Percentiles rank a stretch among this genome's conserved stretches.
These are phyloP conservation scores for Edaphochlamys debaryana DNA, from an alignment of 139 green algal species.

Conservation along the genomic window DNA sequence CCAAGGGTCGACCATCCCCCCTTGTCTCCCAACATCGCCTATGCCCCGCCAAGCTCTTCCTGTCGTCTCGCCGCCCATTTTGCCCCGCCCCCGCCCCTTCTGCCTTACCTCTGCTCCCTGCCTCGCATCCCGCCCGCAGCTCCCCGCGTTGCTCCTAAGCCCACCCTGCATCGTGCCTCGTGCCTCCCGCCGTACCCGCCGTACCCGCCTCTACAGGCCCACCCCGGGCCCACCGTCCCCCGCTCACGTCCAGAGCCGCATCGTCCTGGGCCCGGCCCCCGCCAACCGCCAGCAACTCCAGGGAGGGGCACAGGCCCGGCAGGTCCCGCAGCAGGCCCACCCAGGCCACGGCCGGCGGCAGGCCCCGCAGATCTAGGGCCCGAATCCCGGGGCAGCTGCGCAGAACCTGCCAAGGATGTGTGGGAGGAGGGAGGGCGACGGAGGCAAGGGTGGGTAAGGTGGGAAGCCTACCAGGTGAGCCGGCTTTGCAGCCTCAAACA, in stretches of 20 bases:
- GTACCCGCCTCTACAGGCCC: neutral
- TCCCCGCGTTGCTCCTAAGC: no score
- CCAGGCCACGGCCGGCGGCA: neutral
- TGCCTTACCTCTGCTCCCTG: neutral
- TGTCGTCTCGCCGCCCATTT: neutral
- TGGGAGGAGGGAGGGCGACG: neutral
- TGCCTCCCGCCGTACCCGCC: no score
- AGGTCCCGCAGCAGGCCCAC: constrained; percentile 11
- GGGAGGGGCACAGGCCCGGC: neutral
- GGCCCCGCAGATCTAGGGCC: constrained; percentile 5
- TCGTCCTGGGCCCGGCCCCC: constrained; percentile 1
- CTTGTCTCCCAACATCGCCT: no score
- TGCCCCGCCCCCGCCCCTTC: neutral
- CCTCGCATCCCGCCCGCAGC: no score
- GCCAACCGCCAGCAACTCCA: constrained; percentile 29
- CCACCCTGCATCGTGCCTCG: no score
- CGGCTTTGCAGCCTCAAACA: neutral
- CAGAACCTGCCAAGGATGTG: neutral
- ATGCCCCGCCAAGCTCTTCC: neutral
- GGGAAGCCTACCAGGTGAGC: neutral
- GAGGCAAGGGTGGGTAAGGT: neutral
- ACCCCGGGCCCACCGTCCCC: neutral
- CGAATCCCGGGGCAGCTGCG: constrained; percentile 1
- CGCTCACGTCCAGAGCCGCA: constrained; percentile 2
- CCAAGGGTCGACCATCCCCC: no score